These are phyloP conservation scores for Dactylellina cionopaga DNA, from an alignment of 2,329 filamentous ascomycete genomes.

Conservation along the genomic window DNA sequence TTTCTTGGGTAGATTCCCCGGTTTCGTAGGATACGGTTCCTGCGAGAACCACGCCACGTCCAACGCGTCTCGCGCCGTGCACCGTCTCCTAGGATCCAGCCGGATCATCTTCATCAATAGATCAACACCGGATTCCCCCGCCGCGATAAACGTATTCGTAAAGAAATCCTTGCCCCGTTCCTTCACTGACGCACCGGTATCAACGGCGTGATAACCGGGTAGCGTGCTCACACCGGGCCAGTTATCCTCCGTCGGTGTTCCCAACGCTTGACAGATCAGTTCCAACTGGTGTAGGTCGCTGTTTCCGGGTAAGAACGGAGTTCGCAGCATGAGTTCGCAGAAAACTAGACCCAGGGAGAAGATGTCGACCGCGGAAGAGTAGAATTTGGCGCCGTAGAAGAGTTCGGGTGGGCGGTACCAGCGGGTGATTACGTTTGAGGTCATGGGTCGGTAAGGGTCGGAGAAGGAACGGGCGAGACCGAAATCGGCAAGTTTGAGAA, in stretches of 20 bases:
- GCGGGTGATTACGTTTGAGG: slow-evolving; percentile 90
- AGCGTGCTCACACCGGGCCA: slow-evolving; percentile 91
- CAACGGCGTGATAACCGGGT: slow-evolving; percentile 77
- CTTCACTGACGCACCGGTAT: slow-evolving; percentile 66
- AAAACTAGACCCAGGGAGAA: slow-evolving; percentile 95
- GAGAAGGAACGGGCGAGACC: slow-evolving; percentile 89
- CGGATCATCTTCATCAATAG: slow-evolving; percentile 84
- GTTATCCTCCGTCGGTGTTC: slow-evolving; percentile 90
- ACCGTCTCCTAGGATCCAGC: slow-evolving; percentile 85
- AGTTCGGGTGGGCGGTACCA: slow-evolving; percentile 97
- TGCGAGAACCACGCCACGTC: slow-evolving; percentile 86
- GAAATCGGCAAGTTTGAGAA: slow-evolving; percentile 97
- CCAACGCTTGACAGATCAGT: slow-evolving; percentile 84
- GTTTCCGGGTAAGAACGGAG: slow-evolving; percentile 83
- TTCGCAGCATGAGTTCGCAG: slow-evolving; percentile 84
- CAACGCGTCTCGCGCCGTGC: slow-evolving; percentile 79
- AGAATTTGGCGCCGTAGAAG: slow-evolving; percentile 87
- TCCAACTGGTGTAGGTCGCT: slow-evolving; percentile 87
- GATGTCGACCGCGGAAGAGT: slow-evolving; percentile 88
- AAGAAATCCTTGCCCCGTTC: slow-evolving; percentile 76
- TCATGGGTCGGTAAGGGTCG: slow-evolving; percentile 90
- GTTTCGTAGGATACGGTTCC: slow-evolving; percentile 82
- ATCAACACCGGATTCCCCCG: slow-evolving; percentile 85
- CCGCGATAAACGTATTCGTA: slow-evolving; percentile 78
- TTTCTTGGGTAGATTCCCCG: slow-evolving; percentile 82